Evolutionary conservation across 176 grass and related monocot species (phyloP).

Genomic region (Aegilops sharonensis): DNA sequence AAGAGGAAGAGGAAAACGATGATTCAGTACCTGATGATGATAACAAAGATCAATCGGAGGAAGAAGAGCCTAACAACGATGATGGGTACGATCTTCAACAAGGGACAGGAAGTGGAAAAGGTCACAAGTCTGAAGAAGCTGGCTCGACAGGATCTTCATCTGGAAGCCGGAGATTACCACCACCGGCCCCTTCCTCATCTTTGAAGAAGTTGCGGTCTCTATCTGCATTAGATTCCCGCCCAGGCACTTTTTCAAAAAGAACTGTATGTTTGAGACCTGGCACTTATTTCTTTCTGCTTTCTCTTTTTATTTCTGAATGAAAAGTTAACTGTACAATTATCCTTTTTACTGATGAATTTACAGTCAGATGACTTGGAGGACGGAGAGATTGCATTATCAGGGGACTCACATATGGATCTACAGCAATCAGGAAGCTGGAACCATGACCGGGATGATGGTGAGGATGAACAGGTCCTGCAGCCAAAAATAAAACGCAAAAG

Average conservation of each 20-base stretch:
- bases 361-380: slow-evolving; percentile 96
- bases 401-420: slow-evolving; percentile 82
- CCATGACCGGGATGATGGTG: slow-evolving; percentile 79
- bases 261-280: slow-evolving; percentile 44
- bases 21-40: slow-evolving; percentile 55
- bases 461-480: slow-evolving; percentile 88
- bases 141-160: slow-evolving; percentile 89
- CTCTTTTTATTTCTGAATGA: slow-evolving; percentile 9
- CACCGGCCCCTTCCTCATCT: slow-evolving; percentile 59
- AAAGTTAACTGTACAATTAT: slow-evolving; percentile 19
- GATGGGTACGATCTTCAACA: slow-evolving; percentile 41
- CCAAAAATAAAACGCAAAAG: slow-evolving; percentile 94
- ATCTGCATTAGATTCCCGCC: slow-evolving; percentile 80
- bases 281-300: slow-evolving; percentile 9
- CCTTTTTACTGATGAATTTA: slow-evolving; percentile 37
- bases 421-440: slow-evolving; percentile 80
- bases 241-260: slow-evolving; percentile 64
- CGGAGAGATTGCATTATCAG: slow-evolving; percentile 95
- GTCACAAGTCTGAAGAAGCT: slow-evolving; percentile 66
- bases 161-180: slow-evolving; percentile 74
- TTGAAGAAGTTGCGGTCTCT: slow-evolving; percentile 84
- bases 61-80: slow-evolving; percentile 53
- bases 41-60: slow-evolving; percentile 75
- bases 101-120: slow-evolving; percentile 37
- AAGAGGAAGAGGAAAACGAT: slow-evolving; percentile 83